Conservation (phyloP, 768 basidiomycete genomes). For the Austroboletus festivus region DNA sequence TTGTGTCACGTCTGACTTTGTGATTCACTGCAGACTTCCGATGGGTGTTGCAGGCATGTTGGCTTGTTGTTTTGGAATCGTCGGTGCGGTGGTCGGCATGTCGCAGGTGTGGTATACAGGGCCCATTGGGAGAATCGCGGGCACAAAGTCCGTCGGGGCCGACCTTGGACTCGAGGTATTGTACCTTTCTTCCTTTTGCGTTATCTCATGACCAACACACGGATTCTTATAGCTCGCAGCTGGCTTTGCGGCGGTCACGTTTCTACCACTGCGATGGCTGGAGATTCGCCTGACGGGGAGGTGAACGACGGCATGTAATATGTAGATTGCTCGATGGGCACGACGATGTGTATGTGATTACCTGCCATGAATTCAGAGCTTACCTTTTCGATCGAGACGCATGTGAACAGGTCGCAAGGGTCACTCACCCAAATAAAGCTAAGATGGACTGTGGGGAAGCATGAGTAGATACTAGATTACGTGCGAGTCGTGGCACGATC, state of each 20-base stretch:
- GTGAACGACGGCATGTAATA: slow-evolving; percentile 6
- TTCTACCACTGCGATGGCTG: slow-evolving; percentile 46
- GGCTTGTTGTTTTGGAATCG: slow-evolving; percentile 46
- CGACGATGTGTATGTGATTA: too few relatives aligned
- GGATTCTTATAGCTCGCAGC: slow-evolving; percentile 40
- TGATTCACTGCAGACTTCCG: slow-evolving; percentile 38
- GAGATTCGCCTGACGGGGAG: slow-evolving; percentile 45
- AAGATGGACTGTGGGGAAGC: too few relatives aligned
- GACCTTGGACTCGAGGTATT: slow-evolving; percentile 54
- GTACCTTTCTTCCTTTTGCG: not conserved
- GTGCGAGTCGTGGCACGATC: too few relatives aligned
- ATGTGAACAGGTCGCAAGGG: too few relatives aligned
- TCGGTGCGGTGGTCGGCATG: slow-evolving; percentile 52
- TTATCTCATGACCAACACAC: not conserved
- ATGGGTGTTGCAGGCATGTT: slow-evolving; percentile 46
- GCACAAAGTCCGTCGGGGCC: slow-evolving; percentile 38
- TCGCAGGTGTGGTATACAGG: slow-evolving; percentile 53
- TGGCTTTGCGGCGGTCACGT: slow-evolving; percentile 44
- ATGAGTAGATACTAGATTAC: too few relatives aligned
- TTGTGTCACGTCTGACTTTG: too few relatives aligned
- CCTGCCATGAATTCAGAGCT: too few relatives aligned
- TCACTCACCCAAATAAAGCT: too few relatives aligned
- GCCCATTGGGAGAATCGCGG: slow-evolving; percentile 42
- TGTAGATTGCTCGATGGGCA: too few relatives aligned
- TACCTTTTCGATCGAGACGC: too few relatives aligned